phyloP scores from a whole-genome alignment of 768 basidiomycete genomes.

The Gymnopilus dilepis region DNA sequence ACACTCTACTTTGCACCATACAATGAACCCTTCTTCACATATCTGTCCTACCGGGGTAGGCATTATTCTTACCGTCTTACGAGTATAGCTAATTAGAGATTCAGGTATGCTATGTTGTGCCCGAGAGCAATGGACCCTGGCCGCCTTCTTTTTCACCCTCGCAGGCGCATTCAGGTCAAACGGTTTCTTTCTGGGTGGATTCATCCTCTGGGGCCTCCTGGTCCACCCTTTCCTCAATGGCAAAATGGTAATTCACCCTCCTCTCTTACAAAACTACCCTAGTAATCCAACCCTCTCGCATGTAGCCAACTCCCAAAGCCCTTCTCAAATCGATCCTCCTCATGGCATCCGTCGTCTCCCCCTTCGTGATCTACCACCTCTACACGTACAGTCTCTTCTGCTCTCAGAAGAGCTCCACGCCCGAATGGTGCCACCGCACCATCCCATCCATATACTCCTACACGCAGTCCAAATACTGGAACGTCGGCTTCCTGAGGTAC shows the following conservation, averaged over 20 bases:
- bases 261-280: constrained; percentile 1
- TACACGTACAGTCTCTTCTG: constrained; percentile 76
- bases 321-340: constrained; percentile 45
- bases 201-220: constrained; percentile 75
- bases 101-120: constrained; percentile 67
- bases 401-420: constrained; percentile 18
- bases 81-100: background rate
- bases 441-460: constrained; percentile 81
- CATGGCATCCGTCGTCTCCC: constrained; percentile 54
- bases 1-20: constrained; percentile 76
- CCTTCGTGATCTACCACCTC: constrained; percentile 77
- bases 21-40: constrained; percentile 87
- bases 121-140: constrained; percentile 52
- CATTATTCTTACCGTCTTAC: constrained; percentile 12
- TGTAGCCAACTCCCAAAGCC: constrained; percentile 39
- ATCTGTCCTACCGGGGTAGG: constrained; percentile 75
- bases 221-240: constrained; percentile 54
- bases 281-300: background rate
- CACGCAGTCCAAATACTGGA: constrained; percentile 88
- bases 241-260: constrained; percentile 34
- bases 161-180: constrained; percentile 79
- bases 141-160: constrained; percentile 64
- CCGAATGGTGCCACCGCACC: constrained; percentile 65
- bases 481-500: constrained; percentile 82
- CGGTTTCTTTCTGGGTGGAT: constrained; percentile 76